Evolutionary conservation across 805 yeast species (phyloP).

Genomic region (Schwanniomyces polymorphus): DNA sequence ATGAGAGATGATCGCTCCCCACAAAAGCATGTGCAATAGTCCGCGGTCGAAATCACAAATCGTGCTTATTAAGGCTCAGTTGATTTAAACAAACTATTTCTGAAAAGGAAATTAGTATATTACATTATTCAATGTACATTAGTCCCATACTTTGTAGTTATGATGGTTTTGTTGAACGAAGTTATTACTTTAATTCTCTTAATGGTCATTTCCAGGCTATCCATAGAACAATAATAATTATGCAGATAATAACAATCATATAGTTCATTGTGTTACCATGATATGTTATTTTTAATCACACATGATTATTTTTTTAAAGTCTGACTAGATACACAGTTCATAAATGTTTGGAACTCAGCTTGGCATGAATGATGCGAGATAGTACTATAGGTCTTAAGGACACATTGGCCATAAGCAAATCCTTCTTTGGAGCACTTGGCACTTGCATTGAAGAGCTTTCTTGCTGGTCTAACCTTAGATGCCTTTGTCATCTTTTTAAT

Average conservation of each 20-base stretch:
- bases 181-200: too few species aligned
- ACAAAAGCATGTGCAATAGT: background rate
- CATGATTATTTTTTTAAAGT: background rate
- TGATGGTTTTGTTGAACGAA: too few species aligned
- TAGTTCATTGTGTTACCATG: background rate
- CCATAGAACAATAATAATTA: too few species aligned
- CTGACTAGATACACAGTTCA: slow-evolving; percentile 42
- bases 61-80: background rate
- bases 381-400: slow-evolving; percentile 49
- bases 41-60: background rate
- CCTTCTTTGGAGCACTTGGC: slow-evolving; percentile 45
- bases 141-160: too few species aligned
- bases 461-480: slow-evolving; percentile 39
- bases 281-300: too few species aligned
- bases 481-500: background rate
- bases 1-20: background rate
- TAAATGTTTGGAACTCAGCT: slow-evolving; percentile 50
- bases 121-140: too few species aligned
- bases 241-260: too few species aligned
- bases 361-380: slow-evolving; percentile 54
- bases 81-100: background rate
- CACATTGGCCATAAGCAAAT: slow-evolving; percentile 54
- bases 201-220: too few species aligned
- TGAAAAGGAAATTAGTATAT: too few species aligned
- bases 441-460: slow-evolving; percentile 37